Evolutionary conservation across 2,329 filamentous ascomycete genomes (phyloP).

Genomic region (Pleomassaria siparia): DNA sequence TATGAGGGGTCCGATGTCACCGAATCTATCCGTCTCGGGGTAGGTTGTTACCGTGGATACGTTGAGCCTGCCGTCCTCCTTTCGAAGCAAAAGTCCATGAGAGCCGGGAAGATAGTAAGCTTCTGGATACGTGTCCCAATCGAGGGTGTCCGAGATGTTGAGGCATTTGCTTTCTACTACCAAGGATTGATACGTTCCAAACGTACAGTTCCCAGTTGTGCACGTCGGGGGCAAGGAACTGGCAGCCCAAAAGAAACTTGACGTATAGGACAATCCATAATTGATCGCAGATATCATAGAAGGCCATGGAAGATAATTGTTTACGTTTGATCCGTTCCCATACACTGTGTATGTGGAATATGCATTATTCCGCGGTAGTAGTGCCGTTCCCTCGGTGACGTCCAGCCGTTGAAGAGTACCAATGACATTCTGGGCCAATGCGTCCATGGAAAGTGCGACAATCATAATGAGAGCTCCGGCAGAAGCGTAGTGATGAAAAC

Average conservation of each 20-base stretch:
- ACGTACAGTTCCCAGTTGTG: slow-evolving; percentile 10
- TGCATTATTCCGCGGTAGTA: slow-evolving; percentile 4
- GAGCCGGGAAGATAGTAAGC: slow-evolving; percentile 2
- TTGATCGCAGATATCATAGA: slow-evolving; percentile 9
- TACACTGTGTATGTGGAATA: slow-evolving; percentile 6
- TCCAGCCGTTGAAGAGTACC: slow-evolving; percentile 1
- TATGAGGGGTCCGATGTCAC: slow-evolving; percentile 9
- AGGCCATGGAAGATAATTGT: slow-evolving; percentile 3
- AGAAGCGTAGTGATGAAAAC: slow-evolving; percentile 9
- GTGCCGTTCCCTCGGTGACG: slow-evolving; percentile 1
- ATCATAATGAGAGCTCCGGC: slow-evolving; percentile 10
- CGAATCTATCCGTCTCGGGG: slow-evolving; percentile 1
- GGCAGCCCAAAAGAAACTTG: slow-evolving; percentile 5
- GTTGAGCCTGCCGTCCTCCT: slow-evolving; percentile 6
- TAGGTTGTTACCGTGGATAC: slow-evolving; percentile 4
- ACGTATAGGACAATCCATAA: slow-evolving; percentile 7
- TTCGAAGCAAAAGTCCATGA: slow-evolving; percentile 6
- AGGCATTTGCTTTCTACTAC: slow-evolving; percentile 4
- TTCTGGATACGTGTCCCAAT: slow-evolving; percentile 1
- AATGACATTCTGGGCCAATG: slow-evolving; percentile 10
- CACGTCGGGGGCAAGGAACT: slow-evolving; percentile 4
- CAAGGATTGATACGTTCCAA: slow-evolving; percentile 8
- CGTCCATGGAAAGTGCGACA: slow-evolving; percentile 8
- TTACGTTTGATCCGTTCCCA: slow-evolving; percentile 1
- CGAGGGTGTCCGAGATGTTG: slow-evolving; percentile 4